Conservation (phyloP, 352 stramenopile species). For the Globisporangium barbulae region DNA sequence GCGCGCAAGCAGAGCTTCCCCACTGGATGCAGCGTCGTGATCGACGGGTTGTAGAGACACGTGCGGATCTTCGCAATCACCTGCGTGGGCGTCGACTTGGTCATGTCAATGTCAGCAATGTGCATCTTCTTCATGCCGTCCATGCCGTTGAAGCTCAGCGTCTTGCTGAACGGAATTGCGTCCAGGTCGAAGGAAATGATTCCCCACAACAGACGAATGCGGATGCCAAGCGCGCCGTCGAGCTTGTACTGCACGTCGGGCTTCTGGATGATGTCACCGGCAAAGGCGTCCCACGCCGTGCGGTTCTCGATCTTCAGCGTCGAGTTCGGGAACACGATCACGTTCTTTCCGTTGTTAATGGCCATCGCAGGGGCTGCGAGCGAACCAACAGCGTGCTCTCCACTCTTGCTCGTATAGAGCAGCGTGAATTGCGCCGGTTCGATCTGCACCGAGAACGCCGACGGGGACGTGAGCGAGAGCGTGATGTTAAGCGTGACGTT, state of each 20-base stretch:
- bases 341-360: conserved; percentile 49
- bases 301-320: conserved; percentile 54
- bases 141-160: conserved; percentile 59
- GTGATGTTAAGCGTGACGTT: conserved; percentile 46
- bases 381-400: conserved; percentile 29
- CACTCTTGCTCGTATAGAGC: conserved; percentile 22
- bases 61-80: conserved; percentile 72
- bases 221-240: conserved; percentile 40
- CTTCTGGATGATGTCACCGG: conserved; percentile 57
- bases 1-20: conserved; percentile 60
- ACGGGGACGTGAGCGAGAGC: conserved; percentile 46
- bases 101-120: conserved; percentile 62
- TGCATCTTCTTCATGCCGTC: conserved; percentile 57
- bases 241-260: conserved; percentile 47
- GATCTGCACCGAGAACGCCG: conserved; percentile 48
- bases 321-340: conserved; percentile 39
- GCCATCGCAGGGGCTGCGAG: conserved; percentile 50
- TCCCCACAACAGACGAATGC: conserved; percentile 46
- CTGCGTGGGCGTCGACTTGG: conserved; percentile 47
- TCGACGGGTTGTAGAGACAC: conserved; percentile 82
- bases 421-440: conserved; percentile 49
- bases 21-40: conserved; percentile 61
- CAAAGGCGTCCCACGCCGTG: conserved; percentile 63
- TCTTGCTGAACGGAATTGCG: conserved; percentile 48
- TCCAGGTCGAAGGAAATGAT: conserved; percentile 49